Conservation (phyloP, 202 grass and related monocot genomes). For the Digitaria exilis region DNA sequence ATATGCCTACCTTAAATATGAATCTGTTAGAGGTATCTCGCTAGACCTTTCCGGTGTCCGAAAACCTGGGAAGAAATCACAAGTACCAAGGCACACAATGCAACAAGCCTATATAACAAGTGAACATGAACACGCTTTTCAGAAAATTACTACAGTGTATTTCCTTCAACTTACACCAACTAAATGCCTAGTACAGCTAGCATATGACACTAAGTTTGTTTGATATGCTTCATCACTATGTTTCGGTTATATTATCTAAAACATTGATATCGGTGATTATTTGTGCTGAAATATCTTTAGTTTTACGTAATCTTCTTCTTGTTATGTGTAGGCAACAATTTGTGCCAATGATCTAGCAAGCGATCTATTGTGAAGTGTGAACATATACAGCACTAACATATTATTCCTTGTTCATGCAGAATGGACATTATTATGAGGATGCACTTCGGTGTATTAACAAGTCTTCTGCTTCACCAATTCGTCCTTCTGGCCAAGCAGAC, state of each 20-base stretch:
- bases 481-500: slow-evolving; percentile 48
- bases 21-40: no score
- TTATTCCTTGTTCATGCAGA: slow-evolving; percentile 33
- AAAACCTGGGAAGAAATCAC: no score
- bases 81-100: no score
- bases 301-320: neutral
- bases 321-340: neutral
- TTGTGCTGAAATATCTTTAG: slow-evolving; percentile 1
- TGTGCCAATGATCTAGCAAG: neutral
- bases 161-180: no score
- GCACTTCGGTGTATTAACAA: slow-evolving; percentile 3
- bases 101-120: no score
- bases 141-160: no score
- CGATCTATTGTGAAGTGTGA: neutral
- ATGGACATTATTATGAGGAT: slow-evolving; percentile 36
- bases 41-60: no score
- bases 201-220: no score
- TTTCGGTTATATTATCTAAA: neutral
- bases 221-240: neutral
- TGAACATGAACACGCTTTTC: no score
- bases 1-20: no score
- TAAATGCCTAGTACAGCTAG: no score
- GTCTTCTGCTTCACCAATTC: slow-evolving; percentile 22
- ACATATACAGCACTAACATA: neutral
- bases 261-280: neutral